These are phyloP conservation scores for Fusarium pseudograminearum DNA, from an alignment of 2,329 filamentous ascomycete genomes.

Conservation along the genomic window DNA sequence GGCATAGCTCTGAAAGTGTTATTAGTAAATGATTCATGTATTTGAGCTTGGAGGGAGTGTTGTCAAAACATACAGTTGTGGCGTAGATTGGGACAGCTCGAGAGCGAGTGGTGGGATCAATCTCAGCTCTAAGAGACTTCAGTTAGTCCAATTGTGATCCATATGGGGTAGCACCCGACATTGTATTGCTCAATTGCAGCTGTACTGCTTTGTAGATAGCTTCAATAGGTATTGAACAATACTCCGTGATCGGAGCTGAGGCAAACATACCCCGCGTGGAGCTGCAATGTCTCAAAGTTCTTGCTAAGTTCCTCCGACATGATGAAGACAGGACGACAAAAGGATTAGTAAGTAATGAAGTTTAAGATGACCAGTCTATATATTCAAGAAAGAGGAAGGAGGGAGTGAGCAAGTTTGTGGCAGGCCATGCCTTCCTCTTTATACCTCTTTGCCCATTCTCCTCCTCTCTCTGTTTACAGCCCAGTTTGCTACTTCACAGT, in stretches of 20 bases:
- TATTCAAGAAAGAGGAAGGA: slow-evolving; percentile 9
- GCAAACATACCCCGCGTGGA: slow-evolving; percentile 79
- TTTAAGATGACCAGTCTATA: not conserved
- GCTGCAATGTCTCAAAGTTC: slow-evolving; percentile 86
- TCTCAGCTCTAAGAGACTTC: slow-evolving; percentile 71
- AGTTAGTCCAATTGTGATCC: slow-evolving; percentile 17
- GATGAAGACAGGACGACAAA: slow-evolving; percentile 24
- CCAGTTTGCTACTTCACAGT: not conserved
- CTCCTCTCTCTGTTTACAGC: not conserved
- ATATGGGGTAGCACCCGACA: not conserved
- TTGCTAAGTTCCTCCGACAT: slow-evolving; percentile 62
- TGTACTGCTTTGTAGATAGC: not conserved
- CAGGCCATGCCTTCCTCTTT: slow-evolving; percentile 38
- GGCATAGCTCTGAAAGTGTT: slow-evolving; percentile 74
- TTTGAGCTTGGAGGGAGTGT: not conserved
- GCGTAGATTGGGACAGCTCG: slow-evolving; percentile 97
- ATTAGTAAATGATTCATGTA: slow-evolving; percentile 2
- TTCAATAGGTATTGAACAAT: not conserved
- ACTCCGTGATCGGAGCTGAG: slow-evolving; percentile 33
- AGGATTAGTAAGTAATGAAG: not conserved
- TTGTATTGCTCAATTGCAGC: slow-evolving; percentile 1
- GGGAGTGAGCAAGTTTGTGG: not conserved
- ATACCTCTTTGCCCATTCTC: slow-evolving; percentile 34
- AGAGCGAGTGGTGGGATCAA: slow-evolving; percentile 84
- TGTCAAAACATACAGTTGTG: slow-evolving; percentile 68